Evolutionary conservation across 2,329 filamentous ascomycete species (phyloP).

Genomic region (Claviceps spartinae): DNA sequence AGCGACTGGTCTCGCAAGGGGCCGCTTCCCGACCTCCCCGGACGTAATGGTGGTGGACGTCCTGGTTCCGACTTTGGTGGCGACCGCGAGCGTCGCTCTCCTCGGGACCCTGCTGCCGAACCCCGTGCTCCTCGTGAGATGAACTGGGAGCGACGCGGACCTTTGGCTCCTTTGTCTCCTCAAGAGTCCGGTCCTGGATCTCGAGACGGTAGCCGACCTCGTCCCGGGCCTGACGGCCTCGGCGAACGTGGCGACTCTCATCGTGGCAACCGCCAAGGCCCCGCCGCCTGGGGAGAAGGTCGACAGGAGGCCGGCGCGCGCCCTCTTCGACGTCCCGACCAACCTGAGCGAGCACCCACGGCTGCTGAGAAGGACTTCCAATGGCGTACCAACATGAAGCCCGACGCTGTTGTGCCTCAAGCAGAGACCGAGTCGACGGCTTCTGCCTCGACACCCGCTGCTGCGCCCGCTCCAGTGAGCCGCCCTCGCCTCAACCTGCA

Average conservation of each 20-base stretch:
- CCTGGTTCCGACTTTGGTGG: constrained; percentile 34
- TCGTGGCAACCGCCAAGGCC: constrained; percentile 52
- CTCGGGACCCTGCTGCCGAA: constrained; percentile 46
- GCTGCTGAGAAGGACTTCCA: constrained; percentile 87
- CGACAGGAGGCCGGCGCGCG: constrained; percentile 58
- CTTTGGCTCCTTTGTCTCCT: constrained; percentile 58
- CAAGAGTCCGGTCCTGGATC: constrained; percentile 34
- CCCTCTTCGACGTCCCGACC: constrained; percentile 63
- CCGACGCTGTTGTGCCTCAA: constrained; percentile 53
- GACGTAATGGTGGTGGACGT: constrained; percentile 28
- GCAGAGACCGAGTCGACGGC: constrained; percentile 63
- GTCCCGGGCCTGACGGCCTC: constrained; percentile 35
- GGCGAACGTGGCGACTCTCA: constrained; percentile 44
- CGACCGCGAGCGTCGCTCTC: constrained; percentile 41
- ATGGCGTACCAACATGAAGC: constrained; percentile 85
- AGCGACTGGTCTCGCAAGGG: constrained; percentile 89
- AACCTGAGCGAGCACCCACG: constrained; percentile 57
- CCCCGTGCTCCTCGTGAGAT: constrained; percentile 56
- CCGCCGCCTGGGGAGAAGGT: constrained; percentile 64
- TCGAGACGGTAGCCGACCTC: constrained; percentile 41
- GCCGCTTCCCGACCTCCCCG: constrained; percentile 62
- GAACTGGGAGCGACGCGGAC: constrained; percentile 92
- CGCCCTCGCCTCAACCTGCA: constrained; percentile 77
- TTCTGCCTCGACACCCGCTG: constrained; percentile 31
- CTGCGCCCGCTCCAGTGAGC: constrained; percentile 33